Evolutionary conservation across 345 rosid species (phyloP), one percentile per base, ranked within the genome.

Genomic region (Corchorus olitorius): DNA sequence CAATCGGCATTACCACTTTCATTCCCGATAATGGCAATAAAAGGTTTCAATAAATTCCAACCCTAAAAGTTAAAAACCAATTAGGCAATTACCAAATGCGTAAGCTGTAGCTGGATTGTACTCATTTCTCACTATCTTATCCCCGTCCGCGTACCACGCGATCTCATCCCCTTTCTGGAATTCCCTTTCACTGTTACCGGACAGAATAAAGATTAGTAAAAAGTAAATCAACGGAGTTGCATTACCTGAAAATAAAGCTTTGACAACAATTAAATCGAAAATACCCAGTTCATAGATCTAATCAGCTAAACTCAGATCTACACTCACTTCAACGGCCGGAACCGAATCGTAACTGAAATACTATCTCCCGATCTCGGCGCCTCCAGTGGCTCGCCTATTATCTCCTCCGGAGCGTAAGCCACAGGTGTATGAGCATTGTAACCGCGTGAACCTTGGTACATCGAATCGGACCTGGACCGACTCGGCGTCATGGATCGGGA

Each of bases 101-200:
- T 92, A 94, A 75, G 97, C 91, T 8, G 98, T 88, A 48, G 91
- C 89, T 49, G 92, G 96, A 87, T 90, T 94, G 52, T 87, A 92
- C 86, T 97, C 98, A 55, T 91, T 91, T 81, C 97, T 86, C 60
- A 91, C 99, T 81, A 90, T 83, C 72, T 91, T 92, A 84, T 97
- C 98, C 4, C 94, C 99, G 75, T 97, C 99, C 14, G 99, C 91
- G 19, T 87, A 90, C 99, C 99, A 97, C 48, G 97, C 88, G 76
- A 94, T 90, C 87, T 97, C 99, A 59, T 97, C 99, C 74, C 98
- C 98, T 84, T 90, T 86, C 78, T 89, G 96, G 75, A 86, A 94
- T 88, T 97, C 99, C 80, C 97, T 89, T 76, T 91, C 98, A 70
- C 99, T 97, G 85, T 80, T 84, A 81, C 67, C 77, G 80, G 69